These are phyloP conservation scores for Brassica hybrid DNA, from an alignment of 441 rosid species.

Conservation along the genomic window DNA sequence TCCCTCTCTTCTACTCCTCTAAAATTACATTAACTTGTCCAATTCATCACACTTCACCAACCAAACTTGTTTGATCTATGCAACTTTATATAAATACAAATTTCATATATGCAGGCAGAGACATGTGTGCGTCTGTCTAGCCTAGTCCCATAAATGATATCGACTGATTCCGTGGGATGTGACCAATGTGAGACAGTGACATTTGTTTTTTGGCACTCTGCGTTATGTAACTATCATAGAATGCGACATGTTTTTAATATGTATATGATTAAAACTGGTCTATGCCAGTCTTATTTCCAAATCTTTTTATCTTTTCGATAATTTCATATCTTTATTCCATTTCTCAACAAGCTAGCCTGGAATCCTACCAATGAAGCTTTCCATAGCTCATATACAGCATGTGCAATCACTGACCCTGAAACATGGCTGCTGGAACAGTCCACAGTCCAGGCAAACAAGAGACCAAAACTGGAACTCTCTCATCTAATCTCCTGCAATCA, in stretches of 20 bases:
- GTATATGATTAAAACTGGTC: constrained; percentile 32
- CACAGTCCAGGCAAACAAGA: no score
- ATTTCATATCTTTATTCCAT: constrained; percentile 25
- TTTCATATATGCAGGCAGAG: constrained; percentile 34
- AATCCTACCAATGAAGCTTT: neutral
- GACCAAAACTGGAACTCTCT: no score
- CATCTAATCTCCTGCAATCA: no score
- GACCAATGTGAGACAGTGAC: constrained; percentile 39
- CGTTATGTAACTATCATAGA: constrained; percentile 40
- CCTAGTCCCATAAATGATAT: constrained; percentile 34
- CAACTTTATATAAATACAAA: constrained; percentile 1
- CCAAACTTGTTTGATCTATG: constrained; percentile 43
- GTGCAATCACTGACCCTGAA: no score
- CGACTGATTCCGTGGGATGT: constrained; percentile 39
- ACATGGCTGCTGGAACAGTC: no score
- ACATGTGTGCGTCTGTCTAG: constrained; percentile 44
- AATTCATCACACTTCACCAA: constrained; percentile 43
- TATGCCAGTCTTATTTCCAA: constrained; percentile 22
- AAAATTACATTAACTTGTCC: constrained; percentile 38
- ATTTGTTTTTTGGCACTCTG: constrained; percentile 39
- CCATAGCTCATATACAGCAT: no score
- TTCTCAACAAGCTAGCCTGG: neutral
- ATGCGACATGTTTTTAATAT: constrained; percentile 29
- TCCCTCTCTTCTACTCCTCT: constrained; percentile 36
- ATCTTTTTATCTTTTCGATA: constrained; percentile 29